Evolutionary conservation across 2,329 filamentous ascomycete species (phyloP).

Genomic region (Cercospora sesami): DNA sequence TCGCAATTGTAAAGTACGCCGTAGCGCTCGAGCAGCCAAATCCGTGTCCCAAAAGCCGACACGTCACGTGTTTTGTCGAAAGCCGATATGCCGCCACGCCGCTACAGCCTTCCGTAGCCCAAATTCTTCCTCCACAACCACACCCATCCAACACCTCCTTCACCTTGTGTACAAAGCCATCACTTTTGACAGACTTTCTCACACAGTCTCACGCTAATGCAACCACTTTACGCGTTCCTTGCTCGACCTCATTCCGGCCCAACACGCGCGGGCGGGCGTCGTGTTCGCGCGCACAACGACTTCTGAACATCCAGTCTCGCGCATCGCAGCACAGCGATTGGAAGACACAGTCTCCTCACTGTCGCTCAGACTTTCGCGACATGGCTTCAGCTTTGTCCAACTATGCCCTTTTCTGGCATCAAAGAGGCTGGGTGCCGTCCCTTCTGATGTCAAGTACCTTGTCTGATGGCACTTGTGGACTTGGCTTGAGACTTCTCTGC

Average conservation of each 20-base stretch:
- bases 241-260: slow-evolving; percentile 6
- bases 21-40: neutral
- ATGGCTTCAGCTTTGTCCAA: slow-evolving; percentile 1
- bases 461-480: neutral
- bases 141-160: slow-evolving; percentile 1
- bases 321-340: slow-evolving; percentile 12
- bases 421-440: slow-evolving; percentile 5
- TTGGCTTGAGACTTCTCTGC: neutral
- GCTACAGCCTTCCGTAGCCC: slow-evolving; percentile 4
- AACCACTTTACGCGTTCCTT: slow-evolving; percentile 19
- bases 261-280: neutral
- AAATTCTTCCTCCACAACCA: slow-evolving; percentile 11
- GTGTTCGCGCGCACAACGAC: slow-evolving; percentile 9
- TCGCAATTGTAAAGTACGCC: neutral
- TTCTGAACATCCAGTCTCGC: slow-evolving; percentile 9
- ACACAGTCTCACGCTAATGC: slow-evolving; percentile 13
- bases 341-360: neutral
- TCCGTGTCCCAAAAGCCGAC: neutral
- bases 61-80: neutral
- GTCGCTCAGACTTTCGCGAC: slow-evolving; percentile 3
- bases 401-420: neutral
- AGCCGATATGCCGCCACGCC: neutral
- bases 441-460: slow-evolving; percentile 4
- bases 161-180: slow-evolving; percentile 10
- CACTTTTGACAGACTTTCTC: slow-evolving; percentile 14